Evolutionary conservation across 2,329 filamentous ascomycete species (phyloP), one percentile per base, ranked within the genome.

Genomic region (Daldinia sp.): DNA sequence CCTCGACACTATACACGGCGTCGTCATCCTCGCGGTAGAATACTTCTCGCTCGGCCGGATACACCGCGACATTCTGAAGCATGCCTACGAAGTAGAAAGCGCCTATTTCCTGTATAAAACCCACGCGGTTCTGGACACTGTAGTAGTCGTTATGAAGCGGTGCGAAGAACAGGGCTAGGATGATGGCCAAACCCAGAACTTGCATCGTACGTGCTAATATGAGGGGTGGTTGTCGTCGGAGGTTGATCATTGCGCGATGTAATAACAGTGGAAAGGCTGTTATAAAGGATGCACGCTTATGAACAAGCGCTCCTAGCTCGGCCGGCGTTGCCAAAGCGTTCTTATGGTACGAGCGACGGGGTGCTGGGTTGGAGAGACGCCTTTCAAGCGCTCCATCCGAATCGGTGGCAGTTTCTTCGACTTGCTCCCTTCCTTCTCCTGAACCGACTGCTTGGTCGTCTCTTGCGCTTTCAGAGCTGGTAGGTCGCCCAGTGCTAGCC

Each of bases 1-100:
- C 88, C 71, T 92, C 89, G 1, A 90, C 87, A 3, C 88, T 84
- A 75, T 94, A 94, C 1, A 91, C 89, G 6, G 87, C 86, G 77
- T 94, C 92, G 67, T 90, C 90, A 73, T 92, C 87, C 79, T 94
- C 92, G 71, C 90, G 87, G 75, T 93, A 93, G 77, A 93, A 94
- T 0, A 93, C 91, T 63, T 93, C 90, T 3, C 90, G 85, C 75
- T 93, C 92, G 44, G 82, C 82, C 0, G 92, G 92, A 74, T 93
- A 93, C 6, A 92, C 85, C 2, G 91, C 90, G 3, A 93, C 89
- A 74, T 93, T 93, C 77, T 94, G 91, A 12, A 94, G 84, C 91
- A 94, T 93, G 30, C 92, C 92, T 1, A 92, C 87, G 72, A 92
- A 92, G 78, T 92, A 92, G 39, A 92, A 87, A 0, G 91, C 89